Evolutionary conservation across 2,329 filamentous ascomycete genomes (phyloP).

Genomic region (Colletotrichum sp.): DNA sequence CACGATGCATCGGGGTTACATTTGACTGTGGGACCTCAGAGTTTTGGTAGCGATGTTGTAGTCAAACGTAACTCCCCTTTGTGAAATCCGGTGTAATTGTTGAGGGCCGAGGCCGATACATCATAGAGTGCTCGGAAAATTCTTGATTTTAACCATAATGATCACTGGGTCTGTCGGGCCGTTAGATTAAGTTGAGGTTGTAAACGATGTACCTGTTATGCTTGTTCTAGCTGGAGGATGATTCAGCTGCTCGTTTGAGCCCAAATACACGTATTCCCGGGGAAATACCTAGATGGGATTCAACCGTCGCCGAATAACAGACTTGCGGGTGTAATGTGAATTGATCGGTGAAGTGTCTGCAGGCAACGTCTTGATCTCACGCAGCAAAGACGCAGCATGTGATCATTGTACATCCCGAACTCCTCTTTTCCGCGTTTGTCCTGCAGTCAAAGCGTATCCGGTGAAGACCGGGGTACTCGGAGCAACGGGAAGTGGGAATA

Average conservation of each 20-base stretch:
- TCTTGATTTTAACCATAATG: neutral
- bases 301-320: neutral
- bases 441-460: neutral
- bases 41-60: neutral
- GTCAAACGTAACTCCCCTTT: neutral
- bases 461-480: neutral
- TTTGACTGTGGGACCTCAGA: neutral
- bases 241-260: neutral
- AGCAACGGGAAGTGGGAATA: neutral
- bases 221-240: neutral
- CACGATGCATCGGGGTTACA: neutral
- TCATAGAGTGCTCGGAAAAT: neutral
- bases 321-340: neutral
- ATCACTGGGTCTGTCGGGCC: neutral
- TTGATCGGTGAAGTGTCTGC: neutral
- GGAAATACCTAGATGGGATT: neutral
- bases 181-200: neutral
- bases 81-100: rapidly evolving
- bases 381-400: neutral
- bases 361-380: neutral
- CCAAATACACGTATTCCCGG: neutral
- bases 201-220: neutral
- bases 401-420: neutral
- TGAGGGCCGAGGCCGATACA: neutral
- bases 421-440: neutral